Evolutionary conservation across 1,284 basidiomycete genomes (phyloP).

Genomic region (Vanrija pseudolonga): DNA sequence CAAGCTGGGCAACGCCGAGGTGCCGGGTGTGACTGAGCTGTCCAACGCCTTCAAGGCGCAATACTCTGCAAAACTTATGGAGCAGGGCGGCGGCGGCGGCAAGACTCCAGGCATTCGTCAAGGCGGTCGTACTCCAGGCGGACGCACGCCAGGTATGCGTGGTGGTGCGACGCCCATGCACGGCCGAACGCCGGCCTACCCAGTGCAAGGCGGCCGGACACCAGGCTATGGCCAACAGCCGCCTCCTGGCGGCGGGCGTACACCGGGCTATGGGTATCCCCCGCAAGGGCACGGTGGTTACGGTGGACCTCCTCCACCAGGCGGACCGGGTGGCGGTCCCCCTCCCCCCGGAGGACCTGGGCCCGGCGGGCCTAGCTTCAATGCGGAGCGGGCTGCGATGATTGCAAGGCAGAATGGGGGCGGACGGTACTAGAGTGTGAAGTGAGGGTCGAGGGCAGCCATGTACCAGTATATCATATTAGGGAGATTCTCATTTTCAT

Average conservation of each 20-base stretch:
- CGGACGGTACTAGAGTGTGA: too few relatives aligned
- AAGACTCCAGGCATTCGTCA: constrained; percentile 65
- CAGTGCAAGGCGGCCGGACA: not conserved
- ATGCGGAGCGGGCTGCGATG: constrained; percentile 29
- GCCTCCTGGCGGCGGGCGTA: not conserved
- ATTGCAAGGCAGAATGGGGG: not conserved
- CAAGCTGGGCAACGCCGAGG: constrained; percentile 79
- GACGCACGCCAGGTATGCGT: constrained; percentile 62
- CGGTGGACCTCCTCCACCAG: constrained; percentile 1
- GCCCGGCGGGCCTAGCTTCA: constrained; percentile 24
- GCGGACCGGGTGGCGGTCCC: not conserved
- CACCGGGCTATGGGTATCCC: not conserved
- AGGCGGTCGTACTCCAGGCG: constrained; percentile 53
- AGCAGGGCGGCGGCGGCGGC: constrained; percentile 55
- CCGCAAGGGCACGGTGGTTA: not conserved
- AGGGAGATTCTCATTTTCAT: too few relatives aligned
- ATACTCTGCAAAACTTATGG: constrained; percentile 49
- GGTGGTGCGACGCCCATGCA: constrained; percentile 26
- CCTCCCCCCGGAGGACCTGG: constrained; percentile 2
- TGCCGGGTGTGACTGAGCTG: constrained; percentile 82
- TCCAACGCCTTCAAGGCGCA: constrained; percentile 95
- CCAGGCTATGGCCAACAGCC: constrained; percentile 17
- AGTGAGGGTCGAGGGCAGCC: too few relatives aligned
- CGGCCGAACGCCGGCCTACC: constrained; percentile 5
- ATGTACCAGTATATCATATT: too few relatives aligned